A percentile compares a stretch with the other conserved stretches of the same genome.
Evolutionary conservation across 2,329 filamentous ascomycete genomes (phyloP).

Genomic region (Ceratocystis alfenasii): DNA sequence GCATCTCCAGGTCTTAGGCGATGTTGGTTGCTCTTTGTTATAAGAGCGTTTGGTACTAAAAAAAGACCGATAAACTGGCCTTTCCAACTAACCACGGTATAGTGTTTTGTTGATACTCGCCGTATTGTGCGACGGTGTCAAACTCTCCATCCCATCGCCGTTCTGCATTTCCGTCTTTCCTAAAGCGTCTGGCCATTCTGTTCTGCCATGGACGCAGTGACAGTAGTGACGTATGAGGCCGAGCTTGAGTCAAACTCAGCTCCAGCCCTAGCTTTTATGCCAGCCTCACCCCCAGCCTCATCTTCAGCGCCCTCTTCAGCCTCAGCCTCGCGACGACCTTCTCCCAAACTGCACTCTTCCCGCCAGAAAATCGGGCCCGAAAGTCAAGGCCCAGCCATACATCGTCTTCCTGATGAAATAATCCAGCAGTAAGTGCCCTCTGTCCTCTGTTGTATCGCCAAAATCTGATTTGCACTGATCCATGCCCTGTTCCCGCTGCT

Average conservation of each 20-base stretch:
- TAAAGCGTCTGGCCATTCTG: not conserved
- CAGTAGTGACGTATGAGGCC: conserved; percentile 4
- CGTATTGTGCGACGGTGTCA: not conserved
- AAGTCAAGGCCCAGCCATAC: conserved; percentile 33
- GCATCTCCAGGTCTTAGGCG: not conserved
- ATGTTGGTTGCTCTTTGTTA: not conserved
- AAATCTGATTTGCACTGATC: not conserved
- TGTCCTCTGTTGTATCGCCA: conserved; percentile 26
- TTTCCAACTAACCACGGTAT: too few relatives aligned
- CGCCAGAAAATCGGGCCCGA: not conserved
- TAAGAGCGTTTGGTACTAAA: not conserved
- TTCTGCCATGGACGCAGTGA: conserved; percentile 1
- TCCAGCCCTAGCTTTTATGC: conserved; percentile 1
- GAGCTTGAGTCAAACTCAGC: conserved; percentile 5
- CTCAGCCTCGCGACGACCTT: not conserved
- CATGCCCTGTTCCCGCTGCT: not conserved
- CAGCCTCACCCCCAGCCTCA: not conserved
- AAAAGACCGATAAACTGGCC: too few relatives aligned
- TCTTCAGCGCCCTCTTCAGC: not conserved
- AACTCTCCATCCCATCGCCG: not conserved
- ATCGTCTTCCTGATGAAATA: conserved; percentile 54
- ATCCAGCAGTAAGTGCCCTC: conserved; percentile 46
- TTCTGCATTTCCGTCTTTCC: not conserved
- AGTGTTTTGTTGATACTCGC: too few relatives aligned
- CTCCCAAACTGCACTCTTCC: not conserved